Percentiles rank a stretch among this genome's conserved stretches.
Conservation (phyloP, 108 stramenopile species). For the Pelagomonas calceolata region DNA sequence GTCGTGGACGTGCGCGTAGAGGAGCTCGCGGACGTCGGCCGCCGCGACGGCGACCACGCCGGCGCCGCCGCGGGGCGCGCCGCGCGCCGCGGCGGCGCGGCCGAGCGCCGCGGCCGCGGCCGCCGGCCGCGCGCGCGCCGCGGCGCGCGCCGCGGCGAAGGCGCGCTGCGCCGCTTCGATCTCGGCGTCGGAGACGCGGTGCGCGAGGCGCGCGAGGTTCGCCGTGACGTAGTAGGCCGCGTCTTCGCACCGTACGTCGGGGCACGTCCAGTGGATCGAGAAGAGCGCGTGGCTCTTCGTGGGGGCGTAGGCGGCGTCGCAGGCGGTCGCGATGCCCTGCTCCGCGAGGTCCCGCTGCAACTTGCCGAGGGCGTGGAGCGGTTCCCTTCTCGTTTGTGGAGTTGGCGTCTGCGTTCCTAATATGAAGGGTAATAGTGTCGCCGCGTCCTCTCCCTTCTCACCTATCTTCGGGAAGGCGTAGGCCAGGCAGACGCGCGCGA, state of each 20-base stretch:
- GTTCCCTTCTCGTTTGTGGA: neutral
- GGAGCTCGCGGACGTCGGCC: constrained; percentile 78
- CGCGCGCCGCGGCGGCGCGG: too few species aligned
- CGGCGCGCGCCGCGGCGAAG: constrained; percentile 90
- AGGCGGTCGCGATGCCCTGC: constrained; percentile 71
- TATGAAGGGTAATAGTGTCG: neutral
- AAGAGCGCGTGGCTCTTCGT: constrained; percentile 99
- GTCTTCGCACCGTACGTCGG: constrained; percentile 82
- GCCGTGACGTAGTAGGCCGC: constrained; percentile 67
- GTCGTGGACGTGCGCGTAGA: constrained; percentile 77
- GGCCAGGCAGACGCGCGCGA: neutral
- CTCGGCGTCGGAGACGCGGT: constrained; percentile 55
- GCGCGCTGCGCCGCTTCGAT: constrained; percentile 88
- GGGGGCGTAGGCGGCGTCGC: constrained; percentile 91
- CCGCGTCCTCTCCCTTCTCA: neutral
- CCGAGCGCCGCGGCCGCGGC: constrained; percentile 96
- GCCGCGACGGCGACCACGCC: constrained; percentile 86
- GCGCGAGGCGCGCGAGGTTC: constrained; percentile 71
- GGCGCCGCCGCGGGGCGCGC: too few species aligned
- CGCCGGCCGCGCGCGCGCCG: constrained; percentile 85
- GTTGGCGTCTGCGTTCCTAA: neutral
- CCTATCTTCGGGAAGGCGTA: neutral
- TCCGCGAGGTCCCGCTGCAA: constrained; percentile 44
- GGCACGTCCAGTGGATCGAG: constrained; percentile 80
- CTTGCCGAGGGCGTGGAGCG: neutral